Percentiles rank a stretch among this genome's conserved stretches.
Conservation (phyloP, 148 eudicot species). For the Nyssa sinensis region DNA sequence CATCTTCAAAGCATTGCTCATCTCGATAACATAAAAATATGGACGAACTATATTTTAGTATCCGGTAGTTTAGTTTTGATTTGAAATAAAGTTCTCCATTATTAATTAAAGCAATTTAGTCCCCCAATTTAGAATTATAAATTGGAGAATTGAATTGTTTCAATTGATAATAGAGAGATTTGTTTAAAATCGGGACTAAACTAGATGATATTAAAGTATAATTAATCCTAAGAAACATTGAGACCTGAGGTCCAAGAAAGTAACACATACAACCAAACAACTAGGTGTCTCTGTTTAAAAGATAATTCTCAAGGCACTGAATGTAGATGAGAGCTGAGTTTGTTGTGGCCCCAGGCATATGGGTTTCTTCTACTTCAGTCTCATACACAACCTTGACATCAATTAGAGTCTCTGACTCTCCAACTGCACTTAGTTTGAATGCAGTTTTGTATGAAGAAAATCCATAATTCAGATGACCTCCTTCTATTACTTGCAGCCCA, state of each 20-base stretch:
- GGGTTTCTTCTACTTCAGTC: slow-evolving; percentile 16
- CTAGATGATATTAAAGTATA: no score
- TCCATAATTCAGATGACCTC: slow-evolving; percentile 10
- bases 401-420: slow-evolving; percentile 14
- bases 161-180: no score
- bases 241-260: background rate
- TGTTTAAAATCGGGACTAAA: no score
- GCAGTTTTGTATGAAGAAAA: slow-evolving; percentile 13
- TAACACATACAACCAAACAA: background rate
- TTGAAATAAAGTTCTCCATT: no score
- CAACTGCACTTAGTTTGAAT: slow-evolving; percentile 16
- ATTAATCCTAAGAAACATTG: no score
- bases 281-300: background rate
- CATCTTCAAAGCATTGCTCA: no score
- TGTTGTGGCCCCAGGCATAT: background rate
- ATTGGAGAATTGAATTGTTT: no score
- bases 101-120: no score
- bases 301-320: background rate
- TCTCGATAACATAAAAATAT: no score
- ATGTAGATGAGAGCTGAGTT: background rate
- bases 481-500: slow-evolving; percentile 22
- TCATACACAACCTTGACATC: slow-evolving; percentile 22
- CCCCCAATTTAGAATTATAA: no score
- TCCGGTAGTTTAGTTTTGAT: no score
- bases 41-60: no score